Evolutionary conservation across 805 yeast genomes (phyloP).

Genomic region (Metschnikowia drakensbergensis): DNA sequence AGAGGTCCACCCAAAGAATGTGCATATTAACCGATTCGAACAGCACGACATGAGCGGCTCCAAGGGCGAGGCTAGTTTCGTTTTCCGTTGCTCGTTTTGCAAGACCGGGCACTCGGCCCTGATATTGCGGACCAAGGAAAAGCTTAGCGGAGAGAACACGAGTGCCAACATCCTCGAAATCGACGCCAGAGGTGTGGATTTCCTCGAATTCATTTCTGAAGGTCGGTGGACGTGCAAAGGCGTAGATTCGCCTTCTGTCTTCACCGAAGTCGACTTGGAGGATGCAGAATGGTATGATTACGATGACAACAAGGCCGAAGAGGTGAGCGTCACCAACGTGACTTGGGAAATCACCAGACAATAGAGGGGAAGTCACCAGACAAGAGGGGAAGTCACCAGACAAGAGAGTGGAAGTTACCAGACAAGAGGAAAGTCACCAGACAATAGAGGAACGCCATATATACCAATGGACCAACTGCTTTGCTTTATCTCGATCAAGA

Average conservation of each 20-base stretch:
- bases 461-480: too few relatives aligned
- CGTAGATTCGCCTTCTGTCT: slow-evolving; percentile 47
- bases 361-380: not conserved
- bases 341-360: slow-evolving; percentile 53
- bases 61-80: slow-evolving; percentile 80
- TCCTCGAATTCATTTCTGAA: slow-evolving; percentile 62
- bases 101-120: slow-evolving; percentile 38
- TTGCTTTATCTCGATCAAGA: too few relatives aligned
- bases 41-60: slow-evolving; percentile 63
- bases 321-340: slow-evolving; percentile 77
- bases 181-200: slow-evolving; percentile 83
- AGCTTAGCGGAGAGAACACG: slow-evolving; percentile 38
- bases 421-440: too few relatives aligned
- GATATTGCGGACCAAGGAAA: slow-evolving; percentile 30
- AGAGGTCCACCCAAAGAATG: slow-evolving; percentile 67
- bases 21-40: slow-evolving; percentile 66
- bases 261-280: slow-evolving; percentile 62
- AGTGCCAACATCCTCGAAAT: slow-evolving; percentile 53
- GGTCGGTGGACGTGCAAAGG: slow-evolving; percentile 60
- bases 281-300: slow-evolving; percentile 95
- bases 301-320: slow-evolving; percentile 77
- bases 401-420: too few relatives aligned
- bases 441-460: too few relatives aligned
- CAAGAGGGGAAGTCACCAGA: not conserved
- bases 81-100: slow-evolving; percentile 72